A percentile compares a stretch with the other conserved stretches of the same genome.
Conservation (phyloP, 345 rosid genomes). For the Trapa incisa region DNA sequence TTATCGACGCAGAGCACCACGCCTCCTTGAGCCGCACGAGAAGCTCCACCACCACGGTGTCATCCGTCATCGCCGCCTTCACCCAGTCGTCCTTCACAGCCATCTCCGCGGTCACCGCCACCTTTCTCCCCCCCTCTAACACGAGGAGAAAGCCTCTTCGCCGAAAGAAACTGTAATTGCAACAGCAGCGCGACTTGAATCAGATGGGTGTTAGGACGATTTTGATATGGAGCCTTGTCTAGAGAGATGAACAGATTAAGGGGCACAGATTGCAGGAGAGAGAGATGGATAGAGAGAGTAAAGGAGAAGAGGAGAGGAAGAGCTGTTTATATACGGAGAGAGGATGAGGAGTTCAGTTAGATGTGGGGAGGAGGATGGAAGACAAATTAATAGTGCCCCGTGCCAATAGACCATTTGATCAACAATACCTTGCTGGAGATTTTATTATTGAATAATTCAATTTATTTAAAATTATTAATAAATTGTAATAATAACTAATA, state of each 20-base stretch:
- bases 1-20: constrained; percentile 8
- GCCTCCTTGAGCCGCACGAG: constrained; percentile 25
- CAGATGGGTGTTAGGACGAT: neutral
- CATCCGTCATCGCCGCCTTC: constrained; percentile 29
- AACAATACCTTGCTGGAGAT: neutral
- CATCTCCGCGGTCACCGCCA: constrained; percentile 12
- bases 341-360: neutral
- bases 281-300: neutral
- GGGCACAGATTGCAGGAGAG: neutral
- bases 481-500: too few species aligned
- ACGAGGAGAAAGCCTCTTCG: neutral
- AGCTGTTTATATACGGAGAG: constrained; percentile 13
- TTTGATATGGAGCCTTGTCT: neutral
- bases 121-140: neutral
- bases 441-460: neutral
- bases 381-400: neutral
- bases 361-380: neutral
- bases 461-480: neutral
- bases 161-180: neutral
- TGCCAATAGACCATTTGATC: too few species aligned
- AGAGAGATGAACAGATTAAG: constrained; percentile 4
- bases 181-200: neutral
- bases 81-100: constrained; percentile 29
- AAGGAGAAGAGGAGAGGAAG: constrained; percentile 2
- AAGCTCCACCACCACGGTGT: constrained; percentile 29